Evolutionary conservation across 1,139 yeast genomes (phyloP), one percentile per base, ranked within the genome.

Genomic region (Magnusiomyces clavatus): DNA sequence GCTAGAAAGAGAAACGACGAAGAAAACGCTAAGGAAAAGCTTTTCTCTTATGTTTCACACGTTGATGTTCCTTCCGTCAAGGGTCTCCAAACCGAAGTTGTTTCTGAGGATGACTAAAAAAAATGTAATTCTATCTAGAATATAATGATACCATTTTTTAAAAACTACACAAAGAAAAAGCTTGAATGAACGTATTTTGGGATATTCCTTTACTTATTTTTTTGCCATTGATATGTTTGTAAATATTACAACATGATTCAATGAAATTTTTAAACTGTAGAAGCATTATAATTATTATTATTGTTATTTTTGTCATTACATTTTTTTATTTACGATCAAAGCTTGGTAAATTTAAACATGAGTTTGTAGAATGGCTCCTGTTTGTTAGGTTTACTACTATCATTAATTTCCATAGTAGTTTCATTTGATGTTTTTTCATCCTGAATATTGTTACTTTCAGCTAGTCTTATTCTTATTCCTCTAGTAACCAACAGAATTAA

Each of bases 1-100:
- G 89, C 97, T 61, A 90, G 98, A 88, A 92, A 86, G 92, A 88
- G 97, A 83, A 92, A 92, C 82, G 97, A 94, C 77, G 98, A 92
- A 81, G 98, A 94, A 82, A 92, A 89, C 75, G 97, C 98, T 72
- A 86, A 86, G 84, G 94, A 89, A 80, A 89, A 90, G 77, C 84
- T 94, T 75, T 94, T 88, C 82, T 90, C 98, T 68, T 89, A 81
- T 77, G 98, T 94, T 71, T 97, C 92, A 82, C 94, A 95, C 71
- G 96, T 94, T 73, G 77, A 80, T 71, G 97, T 90, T 70, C 86
- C 97, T 70, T 74, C 95, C 65, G 82, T 88, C 77, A 92, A 92
- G 85, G 97, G 97, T 79, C 86, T 92, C 77, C 85, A 89, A 79
- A 92, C 99, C 76, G 86, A 82, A 76, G 97, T 89, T 73, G 92